Base-by-base conservation (phyloP, 1,284 basidiomycete genomes). In the Mycosarcoma maydis region DNA sequence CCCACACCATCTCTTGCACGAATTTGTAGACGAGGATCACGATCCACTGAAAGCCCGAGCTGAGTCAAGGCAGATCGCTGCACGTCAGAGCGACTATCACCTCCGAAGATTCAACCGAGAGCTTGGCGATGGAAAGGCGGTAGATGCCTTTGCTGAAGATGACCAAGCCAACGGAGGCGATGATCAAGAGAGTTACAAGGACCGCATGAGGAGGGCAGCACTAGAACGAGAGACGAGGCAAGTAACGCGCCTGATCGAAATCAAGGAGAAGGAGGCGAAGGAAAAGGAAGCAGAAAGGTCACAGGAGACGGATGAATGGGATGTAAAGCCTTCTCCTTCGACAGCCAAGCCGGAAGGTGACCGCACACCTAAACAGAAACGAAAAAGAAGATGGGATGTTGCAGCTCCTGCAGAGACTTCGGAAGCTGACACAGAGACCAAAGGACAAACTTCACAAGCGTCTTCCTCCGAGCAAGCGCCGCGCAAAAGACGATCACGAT, bases 21-120 rank as follows among this genome's bases (percentile, higher is more conserved):
- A 98, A 83, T 97, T 97, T 76, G 91, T 90, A 41, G 89, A 93
- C 66, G 92, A 95, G 78, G 86, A 92, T 80, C 85, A 91, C 75
- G 94, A 98, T 82, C 94, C 92, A 13, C 95, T 98, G 78, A 90
- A 91, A 54, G 92, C 94, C 83, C 92, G 92, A 27, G 91, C 93
- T 33, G 90, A 89, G 59, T 89, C 91, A 78, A 90, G 92, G 69
- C 95, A 98, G 85, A 93, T 98, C 80, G 92, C 94, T 17, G 86
- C 91, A 40, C 88, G 96, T 39, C 93, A 98, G 85, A 91, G 89
- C 58, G 95, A 98, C 83, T 98, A 98, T 82, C 96, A 98, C 80
- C 89, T 91, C 75, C 88, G 94, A 56, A 88, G 94, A 33, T 98
- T 98, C 84, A 71, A 81, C 17, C 73, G 79, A 16, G 75, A 77